Conservation (phyloP, 305 asterid genomes). For the Andrographis paniculata region DNA sequence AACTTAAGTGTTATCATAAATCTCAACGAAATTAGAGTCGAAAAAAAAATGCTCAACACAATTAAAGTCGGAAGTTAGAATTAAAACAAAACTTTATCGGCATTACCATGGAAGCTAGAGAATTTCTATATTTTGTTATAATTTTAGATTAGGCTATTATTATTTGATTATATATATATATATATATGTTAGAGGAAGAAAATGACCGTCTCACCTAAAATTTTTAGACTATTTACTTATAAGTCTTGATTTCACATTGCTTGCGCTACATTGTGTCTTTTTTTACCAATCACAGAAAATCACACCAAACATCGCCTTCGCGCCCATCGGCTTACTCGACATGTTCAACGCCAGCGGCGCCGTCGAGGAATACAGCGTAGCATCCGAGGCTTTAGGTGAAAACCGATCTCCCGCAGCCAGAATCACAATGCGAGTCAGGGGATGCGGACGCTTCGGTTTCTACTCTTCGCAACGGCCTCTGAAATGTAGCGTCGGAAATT, state of each 20-base stretch:
- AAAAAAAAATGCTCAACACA: too few relatives aligned
- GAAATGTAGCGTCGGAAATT: slow-evolving; percentile 41
- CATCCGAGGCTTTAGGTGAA: slow-evolving; percentile 20
- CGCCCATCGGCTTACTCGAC: slow-evolving; percentile 78
- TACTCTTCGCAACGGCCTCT: slow-evolving; percentile 62
- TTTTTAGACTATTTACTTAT: background rate
- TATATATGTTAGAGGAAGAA: too few relatives aligned
- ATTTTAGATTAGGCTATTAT: too few relatives aligned
- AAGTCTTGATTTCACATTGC: slow-evolving; percentile 1
- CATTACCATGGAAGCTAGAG: too few relatives aligned
- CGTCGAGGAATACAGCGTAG: slow-evolving; percentile 37
- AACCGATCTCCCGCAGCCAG: slow-evolving; percentile 28
- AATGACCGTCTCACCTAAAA: background rate
- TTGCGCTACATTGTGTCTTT: too few relatives aligned
- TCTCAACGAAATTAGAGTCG: too few relatives aligned
- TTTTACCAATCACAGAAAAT: slow-evolving; percentile 34
- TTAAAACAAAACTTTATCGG: too few relatives aligned
- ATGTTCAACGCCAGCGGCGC: slow-evolving; percentile 89
- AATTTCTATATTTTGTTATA: too few relatives aligned
- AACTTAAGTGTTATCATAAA: too few relatives aligned
- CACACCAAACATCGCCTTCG: slow-evolving; percentile 35
- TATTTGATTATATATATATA: background rate
- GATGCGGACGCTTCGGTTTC: slow-evolving; percentile 76
- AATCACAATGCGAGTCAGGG: slow-evolving; percentile 44
- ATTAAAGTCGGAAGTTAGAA: too few relatives aligned